Evolutionary conservation across 768 basidiomycete species (phyloP), one percentile per base, ranked within the genome.

Genomic region (Suillus paluster): DNA sequence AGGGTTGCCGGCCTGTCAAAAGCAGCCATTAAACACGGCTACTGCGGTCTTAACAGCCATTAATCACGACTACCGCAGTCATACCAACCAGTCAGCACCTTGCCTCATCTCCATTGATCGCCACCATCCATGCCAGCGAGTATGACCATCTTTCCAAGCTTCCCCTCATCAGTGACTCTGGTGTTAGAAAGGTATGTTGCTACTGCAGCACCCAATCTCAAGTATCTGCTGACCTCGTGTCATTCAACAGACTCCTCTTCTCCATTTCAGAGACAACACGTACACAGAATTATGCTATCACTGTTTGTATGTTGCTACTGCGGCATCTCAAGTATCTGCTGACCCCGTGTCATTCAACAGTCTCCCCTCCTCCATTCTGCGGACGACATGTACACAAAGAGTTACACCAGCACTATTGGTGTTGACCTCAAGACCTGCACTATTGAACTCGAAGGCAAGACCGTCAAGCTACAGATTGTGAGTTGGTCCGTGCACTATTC

Each of bases 371-470:
- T 95, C 65, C 84, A 93, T 75, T 95, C 95, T 70, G 92, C 92
- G 64, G 97, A 99, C 79, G 97, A 98, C 77, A 92, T 95, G 56
- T 98, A 96, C 83, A 97, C 97, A 57, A 95, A 97, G 76, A 94
- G 92, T 69, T 98, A 97, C 79, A 96, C 98, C 74, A 92, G 90
- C 62, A 98, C 97, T 42, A 99, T 98, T 77, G 97, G 97, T 67
- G 95, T 98, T 62, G 95, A 97, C 82, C 97, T 97, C 82, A 97
- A 96, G 90, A 98, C 98, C 80, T 87, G 97, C 64, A 99, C 97
- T 39, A 98, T 99, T 78, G 97, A 99, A 77, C 84, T 99, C 59
- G 97, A 99, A 72, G 97, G 97, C 63, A 97, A 97, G 89, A 94
- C 93, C 1, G 94, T 98, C 77, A 99, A 98, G 78, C 85, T 99